Conservation (phyloP, 179 eudicot species). For the Dionaea muscipula region DNA sequence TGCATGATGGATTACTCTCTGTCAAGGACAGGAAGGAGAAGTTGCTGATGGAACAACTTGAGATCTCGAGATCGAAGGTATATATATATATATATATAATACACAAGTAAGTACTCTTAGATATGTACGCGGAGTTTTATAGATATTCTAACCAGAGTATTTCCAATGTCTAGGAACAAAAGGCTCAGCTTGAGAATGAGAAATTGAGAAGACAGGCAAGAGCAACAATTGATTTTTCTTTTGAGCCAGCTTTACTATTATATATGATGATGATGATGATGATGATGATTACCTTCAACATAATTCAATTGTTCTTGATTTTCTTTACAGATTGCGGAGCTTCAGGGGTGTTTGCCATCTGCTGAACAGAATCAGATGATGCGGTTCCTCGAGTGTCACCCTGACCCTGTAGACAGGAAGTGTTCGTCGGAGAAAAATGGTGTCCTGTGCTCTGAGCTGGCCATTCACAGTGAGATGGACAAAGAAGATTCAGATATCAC, state of each 20-base stretch:
- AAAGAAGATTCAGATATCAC: slow-evolving; percentile 35
- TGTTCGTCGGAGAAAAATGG: slow-evolving; percentile 16
- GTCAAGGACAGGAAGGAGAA: slow-evolving; percentile 64
- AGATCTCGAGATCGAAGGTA: slow-evolving; percentile 43
- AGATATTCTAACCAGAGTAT: background rate
- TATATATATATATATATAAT: background rate
- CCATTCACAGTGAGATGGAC: slow-evolving; percentile 21
- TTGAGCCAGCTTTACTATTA: background rate
- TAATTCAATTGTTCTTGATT: background rate
- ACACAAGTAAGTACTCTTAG: background rate
- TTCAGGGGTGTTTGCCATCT: slow-evolving; percentile 24
- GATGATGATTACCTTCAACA: background rate
- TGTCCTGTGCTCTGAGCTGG: slow-evolving; percentile 21
- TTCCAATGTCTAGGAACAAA: slow-evolving; percentile 37
- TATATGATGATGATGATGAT: too few relatives aligned
- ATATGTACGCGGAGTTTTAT: background rate
- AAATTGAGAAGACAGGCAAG: slow-evolving; percentile 50
- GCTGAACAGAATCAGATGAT: slow-evolving; percentile 18
- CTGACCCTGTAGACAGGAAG: slow-evolving; percentile 21
- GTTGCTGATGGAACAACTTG: slow-evolving; percentile 41
- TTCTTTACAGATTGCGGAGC: slow-evolving; percentile 43
- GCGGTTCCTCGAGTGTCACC: slow-evolving; percentile 28
- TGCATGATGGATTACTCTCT: slow-evolving; percentile 35
- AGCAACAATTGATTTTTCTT: background rate
- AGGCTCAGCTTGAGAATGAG: slow-evolving; percentile 50